These are phyloP conservation scores for Rhizoclosmatium globosum DNA, from an alignment of 192 early-diverging fungal genomes.

Conservation along the genomic window DNA sequence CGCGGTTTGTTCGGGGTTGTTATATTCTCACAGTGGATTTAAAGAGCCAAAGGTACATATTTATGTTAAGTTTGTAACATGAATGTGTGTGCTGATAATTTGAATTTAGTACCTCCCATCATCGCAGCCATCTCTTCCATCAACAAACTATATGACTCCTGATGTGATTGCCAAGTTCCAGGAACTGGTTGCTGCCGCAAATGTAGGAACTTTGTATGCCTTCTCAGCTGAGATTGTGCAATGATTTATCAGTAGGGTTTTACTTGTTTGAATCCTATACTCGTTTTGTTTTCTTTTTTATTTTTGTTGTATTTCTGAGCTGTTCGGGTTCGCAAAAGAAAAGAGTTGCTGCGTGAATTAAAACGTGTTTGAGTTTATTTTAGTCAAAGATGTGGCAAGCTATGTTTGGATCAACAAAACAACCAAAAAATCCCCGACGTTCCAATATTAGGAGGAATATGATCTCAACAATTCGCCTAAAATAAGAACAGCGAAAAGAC, in stretches of 20 bases:
- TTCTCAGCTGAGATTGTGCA: slow-evolving; percentile 34
- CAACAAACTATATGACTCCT: slow-evolving; percentile 61
- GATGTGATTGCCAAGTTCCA: slow-evolving; percentile 68
- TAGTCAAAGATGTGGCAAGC: no score
- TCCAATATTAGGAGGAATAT: no score
- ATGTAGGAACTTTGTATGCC: slow-evolving; percentile 41
- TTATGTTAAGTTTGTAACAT: not conserved
- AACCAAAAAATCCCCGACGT: no score
- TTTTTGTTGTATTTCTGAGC: not conserved
- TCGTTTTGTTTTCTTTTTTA: not conserved
- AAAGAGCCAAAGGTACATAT: slow-evolving; percentile 65
- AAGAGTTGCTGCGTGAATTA: no score
- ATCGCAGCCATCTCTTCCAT: slow-evolving; percentile 70
- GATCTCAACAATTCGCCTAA: no score
- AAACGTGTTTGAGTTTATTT: no score
- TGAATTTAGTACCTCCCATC: slow-evolving; percentile 69
- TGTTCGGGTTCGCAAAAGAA: not conserved
- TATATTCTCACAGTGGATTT: slow-evolving; percentile 72
- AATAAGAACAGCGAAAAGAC: no score
- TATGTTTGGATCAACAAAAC: no score
- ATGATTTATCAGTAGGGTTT: not conserved
- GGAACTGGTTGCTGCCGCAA: slow-evolving; percentile 47
- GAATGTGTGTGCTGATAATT: not conserved
- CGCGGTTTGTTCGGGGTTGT: slow-evolving; percentile 74
- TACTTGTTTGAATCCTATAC: not conserved